phyloP scores from a whole-genome alignment of 352 stramenopile genomes.

The Phytophthora pistaciae region DNA sequence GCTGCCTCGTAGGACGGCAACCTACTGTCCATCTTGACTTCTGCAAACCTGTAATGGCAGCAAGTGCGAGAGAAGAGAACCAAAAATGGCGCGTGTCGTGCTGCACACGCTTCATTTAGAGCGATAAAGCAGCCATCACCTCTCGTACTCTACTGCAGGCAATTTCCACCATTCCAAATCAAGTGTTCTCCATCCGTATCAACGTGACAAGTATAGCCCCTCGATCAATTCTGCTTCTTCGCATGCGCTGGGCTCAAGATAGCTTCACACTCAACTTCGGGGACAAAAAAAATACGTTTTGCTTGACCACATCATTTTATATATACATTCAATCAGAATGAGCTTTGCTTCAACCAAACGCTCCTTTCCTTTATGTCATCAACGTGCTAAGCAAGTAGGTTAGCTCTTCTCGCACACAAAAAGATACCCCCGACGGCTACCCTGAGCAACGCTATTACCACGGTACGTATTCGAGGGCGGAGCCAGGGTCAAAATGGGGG shows the following conservation, averaged over 20 bases:
- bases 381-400: too few species aligned
- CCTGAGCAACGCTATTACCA: too few species aligned
- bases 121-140: slow-evolving; percentile 15
- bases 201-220: slow-evolving; percentile 8
- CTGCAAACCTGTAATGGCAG: not conserved
- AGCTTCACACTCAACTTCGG: slow-evolving; percentile 9
- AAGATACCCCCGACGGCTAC: too few species aligned
- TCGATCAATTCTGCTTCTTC: slow-evolving; percentile 4
- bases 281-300: too few species aligned
- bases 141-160: not conserved
- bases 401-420: too few species aligned
- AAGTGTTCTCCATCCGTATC: slow-evolving; percentile 10
- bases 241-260: slow-evolving; percentile 26
- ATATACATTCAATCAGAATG: too few species aligned
- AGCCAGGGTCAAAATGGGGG: too few species aligned
- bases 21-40: slow-evolving; percentile 23
- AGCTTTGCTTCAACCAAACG: too few species aligned
- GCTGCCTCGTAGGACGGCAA: slow-evolving; percentile 48
- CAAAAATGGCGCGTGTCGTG: slow-evolving; percentile 27
- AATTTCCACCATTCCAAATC: slow-evolving; percentile 32
- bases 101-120: slow-evolving; percentile 29
- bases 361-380: too few species aligned
- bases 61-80: slow-evolving; percentile 17
- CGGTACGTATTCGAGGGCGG: too few species aligned
- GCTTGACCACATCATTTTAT: too few species aligned